Conservation (phyloP, 805 yeast genomes). For the Lipomyces spencermartinsiae region DNA sequence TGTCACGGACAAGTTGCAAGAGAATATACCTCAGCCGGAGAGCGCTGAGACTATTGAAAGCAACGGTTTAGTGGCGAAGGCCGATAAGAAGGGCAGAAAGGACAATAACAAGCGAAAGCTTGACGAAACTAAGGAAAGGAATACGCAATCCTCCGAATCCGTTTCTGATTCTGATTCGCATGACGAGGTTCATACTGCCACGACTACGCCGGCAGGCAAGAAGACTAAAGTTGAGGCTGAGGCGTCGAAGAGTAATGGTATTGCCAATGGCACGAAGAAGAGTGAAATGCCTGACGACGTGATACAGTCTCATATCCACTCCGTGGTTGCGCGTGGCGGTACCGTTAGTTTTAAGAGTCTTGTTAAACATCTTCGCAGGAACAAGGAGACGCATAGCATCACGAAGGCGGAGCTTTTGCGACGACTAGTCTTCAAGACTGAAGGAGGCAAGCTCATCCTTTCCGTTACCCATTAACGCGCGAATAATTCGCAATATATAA, state of each 20-base stretch:
- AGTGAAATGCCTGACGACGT: constrained; percentile 2
- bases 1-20: not conserved
- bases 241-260: not conserved
- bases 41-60: not conserved
- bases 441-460: constrained; percentile 20
- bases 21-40: not conserved
- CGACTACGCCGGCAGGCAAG: constrained; percentile 1
- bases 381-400: constrained; percentile 15
- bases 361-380: constrained; percentile 19
- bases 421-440: constrained; percentile 10
- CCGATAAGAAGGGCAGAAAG: constrained; percentile 19
- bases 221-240: constrained; percentile 11
- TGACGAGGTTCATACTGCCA: not conserved
- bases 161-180: constrained; percentile 23
- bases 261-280: constrained; percentile 9
- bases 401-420: constrained; percentile 25
- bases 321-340: not conserved
- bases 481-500: not conserved
- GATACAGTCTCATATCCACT: not conserved
- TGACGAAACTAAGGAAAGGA: constrained; percentile 38
- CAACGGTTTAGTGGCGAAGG: not conserved
- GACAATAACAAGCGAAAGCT: constrained; percentile 21
- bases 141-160: constrained; percentile 33
- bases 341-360: constrained; percentile 15
- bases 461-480: constrained; percentile 9